Base-by-base conservation (phyloP, 148 eudicot genomes). In the Polygonum aviculare region DNA sequence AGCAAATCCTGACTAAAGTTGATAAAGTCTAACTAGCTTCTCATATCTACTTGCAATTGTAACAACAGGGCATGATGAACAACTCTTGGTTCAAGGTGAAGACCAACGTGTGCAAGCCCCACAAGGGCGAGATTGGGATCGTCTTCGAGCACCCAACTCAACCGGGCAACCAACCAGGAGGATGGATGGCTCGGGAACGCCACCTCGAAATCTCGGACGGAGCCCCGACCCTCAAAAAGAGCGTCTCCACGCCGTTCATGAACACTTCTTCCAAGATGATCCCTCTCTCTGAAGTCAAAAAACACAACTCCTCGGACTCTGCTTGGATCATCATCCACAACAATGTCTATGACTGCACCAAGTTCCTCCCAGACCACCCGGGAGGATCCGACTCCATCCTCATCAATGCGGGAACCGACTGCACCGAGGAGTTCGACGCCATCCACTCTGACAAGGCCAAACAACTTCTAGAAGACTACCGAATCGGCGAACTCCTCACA, bases 121-220 rank as follows among this genome's bases (percentile, higher is more conserved):
- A 87, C 82, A 92, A 77, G 60, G 97, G 97, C 2, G 97, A 95
- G 73, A 88, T 92, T 26, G 94, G 93, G 21, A 87, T 95, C 55
- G 84, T 86, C 4, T 95, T 95, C 78, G 98, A 95, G 83, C 98
- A 95, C 87, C 98, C 98, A 41, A 95, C 98, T 60, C 97, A 90
- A 76, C 94, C 96, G 0, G 98, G 97, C 0, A 92, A 95, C 88
- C 80, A 84, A 39, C 33, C 96, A 3, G 97, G 98, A 10, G 98
- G 98, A 4, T 95, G 98, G 98, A 92, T 95, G 97, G 91, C 94
- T n/a, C 83, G 89, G n/a, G 94, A 92, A 70, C 89, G 86, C 55
- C 89, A 89, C 63, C 82, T 84, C 0, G 93, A 88, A 19, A 81
- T 93, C 0, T 76, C 90, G 0, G 81, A 82, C 0, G 72, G 74